Percentiles rank a stretch among this genome's conserved stretches.
Conservation (phyloP, 495 filamentous ascomycete genomes). For the Cercophora newfieldiana region DNA sequence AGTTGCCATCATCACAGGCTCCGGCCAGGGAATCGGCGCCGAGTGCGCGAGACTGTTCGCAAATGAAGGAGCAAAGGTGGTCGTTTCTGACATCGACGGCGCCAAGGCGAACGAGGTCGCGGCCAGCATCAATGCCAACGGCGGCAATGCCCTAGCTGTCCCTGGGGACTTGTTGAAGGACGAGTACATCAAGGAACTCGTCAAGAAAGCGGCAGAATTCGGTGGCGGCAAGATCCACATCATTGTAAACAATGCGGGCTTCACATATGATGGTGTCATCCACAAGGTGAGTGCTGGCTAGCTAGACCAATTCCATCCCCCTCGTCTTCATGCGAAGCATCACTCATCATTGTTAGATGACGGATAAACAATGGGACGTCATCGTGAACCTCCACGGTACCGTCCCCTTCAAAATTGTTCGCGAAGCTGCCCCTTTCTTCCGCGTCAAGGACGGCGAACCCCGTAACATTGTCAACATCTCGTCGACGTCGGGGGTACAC, state of each 20-base stretch:
- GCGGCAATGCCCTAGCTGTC: conserved; percentile 67
- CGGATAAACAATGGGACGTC: conserved; percentile 87
- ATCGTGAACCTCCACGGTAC: conserved; percentile 80
- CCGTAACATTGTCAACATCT: conserved; percentile 79
- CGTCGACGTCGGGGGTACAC: conserved; percentile 73
- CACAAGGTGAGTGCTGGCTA: conserved; percentile 60
- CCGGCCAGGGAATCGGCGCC: conserved; percentile 87
- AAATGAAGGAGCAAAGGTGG: conserved; percentile 80
- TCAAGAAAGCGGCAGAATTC: conserved; percentile 74
- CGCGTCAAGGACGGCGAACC: conserved; percentile 79
- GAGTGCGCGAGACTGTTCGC: conserved; percentile 79
- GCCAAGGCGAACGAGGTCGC: conserved; percentile 65
- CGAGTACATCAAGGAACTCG: conserved; percentile 63
- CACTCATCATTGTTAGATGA: conserved; percentile 56
- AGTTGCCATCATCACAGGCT: conserved; percentile 84
- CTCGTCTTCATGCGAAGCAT: not conserved
- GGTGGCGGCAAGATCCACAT: conserved; percentile 85
- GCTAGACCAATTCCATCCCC: conserved; percentile 1
- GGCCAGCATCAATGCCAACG: conserved; percentile 61
- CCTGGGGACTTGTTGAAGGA: conserved; percentile 72
- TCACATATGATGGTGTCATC: conserved; percentile 89
- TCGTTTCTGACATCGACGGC: conserved; percentile 78
- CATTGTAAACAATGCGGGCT: conserved; percentile 84
- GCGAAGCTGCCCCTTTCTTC: conserved; percentile 81
- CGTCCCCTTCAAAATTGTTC: conserved; percentile 78